These are phyloP conservation scores for Epichloe baconii DNA, from an alignment of 2,329 filamentous ascomycete species.

Conservation along the genomic window DNA sequence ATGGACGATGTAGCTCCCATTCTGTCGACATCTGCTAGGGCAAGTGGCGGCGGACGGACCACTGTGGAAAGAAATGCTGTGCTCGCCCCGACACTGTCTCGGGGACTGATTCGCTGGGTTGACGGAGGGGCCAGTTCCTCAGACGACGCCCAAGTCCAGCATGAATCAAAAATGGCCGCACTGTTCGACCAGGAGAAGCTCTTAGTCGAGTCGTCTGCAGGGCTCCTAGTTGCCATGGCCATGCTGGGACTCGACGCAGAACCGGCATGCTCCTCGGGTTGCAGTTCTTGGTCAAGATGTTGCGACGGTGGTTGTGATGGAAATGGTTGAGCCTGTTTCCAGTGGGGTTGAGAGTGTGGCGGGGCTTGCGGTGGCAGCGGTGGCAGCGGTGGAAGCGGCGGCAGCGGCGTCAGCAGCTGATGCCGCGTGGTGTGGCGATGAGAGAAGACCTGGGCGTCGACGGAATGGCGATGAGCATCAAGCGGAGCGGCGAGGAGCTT, in stretches of 20 bases:
- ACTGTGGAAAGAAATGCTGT: background rate
- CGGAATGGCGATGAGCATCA: background rate
- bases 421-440: background rate
- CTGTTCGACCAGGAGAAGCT: background rate
- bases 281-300: background rate
- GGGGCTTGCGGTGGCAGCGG: background rate
- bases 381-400: background rate
- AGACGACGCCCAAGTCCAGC: slow-evolving; percentile 6
- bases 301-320: background rate
- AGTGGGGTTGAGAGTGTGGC: background rate
- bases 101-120: background rate
- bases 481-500: slow-evolving; percentile 7
- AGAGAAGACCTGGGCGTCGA: background rate
- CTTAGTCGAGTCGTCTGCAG: background rate
- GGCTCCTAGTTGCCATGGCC: background rate
- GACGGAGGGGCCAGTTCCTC: background rate
- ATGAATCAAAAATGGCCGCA: background rate
- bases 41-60: background rate
- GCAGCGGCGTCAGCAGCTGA: background rate
- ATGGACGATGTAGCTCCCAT: background rate
- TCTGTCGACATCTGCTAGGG: background rate
- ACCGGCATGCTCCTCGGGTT: background rate
- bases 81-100: background rate
- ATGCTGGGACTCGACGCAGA: background rate
- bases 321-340: background rate